A percentile compares a stretch with the other conserved stretches of the same genome.
These are phyloP conservation scores for Penicillium chermesinum DNA, from an alignment of 495 filamentous ascomycete genomes.

Conservation along the genomic window DNA sequence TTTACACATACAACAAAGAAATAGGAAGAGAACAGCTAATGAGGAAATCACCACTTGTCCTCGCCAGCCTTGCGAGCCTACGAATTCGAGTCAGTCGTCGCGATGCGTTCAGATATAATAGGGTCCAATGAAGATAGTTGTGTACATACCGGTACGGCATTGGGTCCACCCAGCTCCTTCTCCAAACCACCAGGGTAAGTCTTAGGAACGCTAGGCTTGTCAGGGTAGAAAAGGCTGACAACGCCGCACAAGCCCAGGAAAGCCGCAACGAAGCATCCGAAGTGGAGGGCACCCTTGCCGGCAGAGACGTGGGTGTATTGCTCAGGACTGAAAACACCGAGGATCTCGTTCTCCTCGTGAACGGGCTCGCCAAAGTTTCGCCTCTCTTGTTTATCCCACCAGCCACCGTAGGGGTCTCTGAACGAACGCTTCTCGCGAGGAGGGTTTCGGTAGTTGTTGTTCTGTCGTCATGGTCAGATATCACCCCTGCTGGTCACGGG, in stretches of 20 bases:
- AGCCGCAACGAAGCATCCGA: constrained; percentile 66
- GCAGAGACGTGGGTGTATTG: constrained; percentile 81
- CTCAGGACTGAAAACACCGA: constrained; percentile 84
- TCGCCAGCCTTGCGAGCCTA: constrained; percentile 42
- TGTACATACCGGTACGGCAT: constrained; percentile 39
- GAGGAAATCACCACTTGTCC: constrained; percentile 37
- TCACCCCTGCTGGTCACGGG: background rate
- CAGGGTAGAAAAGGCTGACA: constrained; percentile 74
- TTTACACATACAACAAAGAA: constrained; percentile 43
- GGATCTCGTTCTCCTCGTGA: constrained; percentile 94
- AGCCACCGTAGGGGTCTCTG: constrained; percentile 88
- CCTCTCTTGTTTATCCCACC: constrained; percentile 97
- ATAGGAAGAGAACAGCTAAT: constrained; percentile 14
- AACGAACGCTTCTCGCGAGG: constrained; percentile 74
- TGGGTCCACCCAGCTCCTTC: constrained; percentile 73
- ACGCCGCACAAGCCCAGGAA: constrained; percentile 67
- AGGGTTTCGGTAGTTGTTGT: constrained; percentile 89
- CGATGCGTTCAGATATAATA: background rate
- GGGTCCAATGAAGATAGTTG: background rate
- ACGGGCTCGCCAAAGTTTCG: constrained; percentile 93
- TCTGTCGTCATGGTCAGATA: constrained; percentile 49
- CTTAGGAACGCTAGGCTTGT: constrained; percentile 70
- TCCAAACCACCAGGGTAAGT: constrained; percentile 81
- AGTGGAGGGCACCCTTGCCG: constrained; percentile 63
- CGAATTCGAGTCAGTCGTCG: background rate